Conservation (phyloP, 106 monocot genomes). For the Apostasia shenzhenica region DNA sequence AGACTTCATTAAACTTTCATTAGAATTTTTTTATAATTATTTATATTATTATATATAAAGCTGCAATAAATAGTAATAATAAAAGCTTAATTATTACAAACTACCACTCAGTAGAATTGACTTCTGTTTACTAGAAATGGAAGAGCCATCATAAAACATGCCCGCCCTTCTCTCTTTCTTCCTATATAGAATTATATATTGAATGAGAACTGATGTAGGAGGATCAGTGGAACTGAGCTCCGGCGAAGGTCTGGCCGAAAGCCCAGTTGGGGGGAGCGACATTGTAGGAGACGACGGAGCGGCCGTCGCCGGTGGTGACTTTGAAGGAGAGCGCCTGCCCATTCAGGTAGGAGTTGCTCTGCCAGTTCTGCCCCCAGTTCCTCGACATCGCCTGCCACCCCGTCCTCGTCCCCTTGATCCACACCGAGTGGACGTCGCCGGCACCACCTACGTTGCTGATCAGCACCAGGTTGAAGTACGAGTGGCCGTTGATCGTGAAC, state of each 20-base stretch:
- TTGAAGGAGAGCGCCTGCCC: conserved; percentile 56
- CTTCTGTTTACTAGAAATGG: no score
- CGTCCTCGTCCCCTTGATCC: conserved; percentile 33
- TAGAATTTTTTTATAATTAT: no score
- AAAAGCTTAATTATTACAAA: no score
- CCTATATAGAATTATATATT: no score
- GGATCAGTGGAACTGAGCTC: conserved; percentile 25
- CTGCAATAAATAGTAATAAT: no score
- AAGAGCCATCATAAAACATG: no score
- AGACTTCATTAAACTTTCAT: no score
- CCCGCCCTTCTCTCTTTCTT: no score
- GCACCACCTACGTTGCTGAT: conserved; percentile 59
- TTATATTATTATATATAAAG: no score
- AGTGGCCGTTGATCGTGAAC: conserved; percentile 68
- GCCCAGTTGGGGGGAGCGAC: conserved; percentile 26
- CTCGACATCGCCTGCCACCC: conserved; percentile 54
- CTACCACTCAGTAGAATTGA: no score
- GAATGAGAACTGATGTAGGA: background rate
- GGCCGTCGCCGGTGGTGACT: conserved; percentile 52
- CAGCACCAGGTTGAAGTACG: conserved; percentile 73
- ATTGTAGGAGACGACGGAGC: conserved; percentile 16
- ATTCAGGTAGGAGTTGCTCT: conserved; percentile 54
- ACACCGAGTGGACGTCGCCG: conserved; percentile 46
- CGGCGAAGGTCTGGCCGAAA: conserved; percentile 41
- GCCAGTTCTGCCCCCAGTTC: conserved; percentile 83